Conservation (phyloP, 371 early-diverging fungal genomes). For the Mortierella sp. region DNA sequence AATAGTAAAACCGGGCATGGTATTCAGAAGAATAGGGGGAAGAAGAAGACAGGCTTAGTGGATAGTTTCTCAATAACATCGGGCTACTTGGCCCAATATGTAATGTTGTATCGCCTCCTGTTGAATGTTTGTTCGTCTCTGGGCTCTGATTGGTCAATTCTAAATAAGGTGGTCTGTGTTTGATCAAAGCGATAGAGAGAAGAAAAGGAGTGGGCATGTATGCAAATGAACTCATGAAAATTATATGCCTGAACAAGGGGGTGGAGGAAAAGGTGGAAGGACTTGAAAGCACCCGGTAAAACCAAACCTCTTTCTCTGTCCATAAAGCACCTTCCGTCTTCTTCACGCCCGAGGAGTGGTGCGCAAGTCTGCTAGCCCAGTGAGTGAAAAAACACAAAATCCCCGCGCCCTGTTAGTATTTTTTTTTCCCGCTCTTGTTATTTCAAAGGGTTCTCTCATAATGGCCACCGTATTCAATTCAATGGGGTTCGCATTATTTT, state of each 20-base stretch:
- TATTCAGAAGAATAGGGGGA: background rate
- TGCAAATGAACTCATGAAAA: background rate
- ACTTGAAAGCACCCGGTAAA: background rate
- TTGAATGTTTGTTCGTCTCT: too few relatives aligned
- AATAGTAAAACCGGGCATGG: too few relatives aligned
- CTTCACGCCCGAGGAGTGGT: background rate
- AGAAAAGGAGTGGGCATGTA: too few relatives aligned
- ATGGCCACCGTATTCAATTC: background rate
- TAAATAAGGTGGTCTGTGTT: background rate
- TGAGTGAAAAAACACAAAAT: background rate
- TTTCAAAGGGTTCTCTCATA: background rate
- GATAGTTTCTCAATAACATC: background rate
- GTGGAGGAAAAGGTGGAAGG: background rate
- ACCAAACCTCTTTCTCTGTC: too few relatives aligned
- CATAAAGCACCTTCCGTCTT: background rate
- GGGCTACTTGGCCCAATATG: background rate
- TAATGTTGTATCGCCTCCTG: too few relatives aligned
- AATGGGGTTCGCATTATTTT: too few relatives aligned
- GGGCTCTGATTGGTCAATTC: slow-evolving; percentile 1
- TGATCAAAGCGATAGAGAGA: too few relatives aligned
- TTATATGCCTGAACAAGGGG: background rate
- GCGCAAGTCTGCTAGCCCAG: background rate
- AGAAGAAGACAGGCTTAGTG: background rate
- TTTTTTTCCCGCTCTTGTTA: background rate
- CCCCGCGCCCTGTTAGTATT: background rate